Evolutionary conservation across 2,329 filamentous ascomycete species (phyloP).

Genomic region (Paraphoma chrysanthemicola): DNA sequence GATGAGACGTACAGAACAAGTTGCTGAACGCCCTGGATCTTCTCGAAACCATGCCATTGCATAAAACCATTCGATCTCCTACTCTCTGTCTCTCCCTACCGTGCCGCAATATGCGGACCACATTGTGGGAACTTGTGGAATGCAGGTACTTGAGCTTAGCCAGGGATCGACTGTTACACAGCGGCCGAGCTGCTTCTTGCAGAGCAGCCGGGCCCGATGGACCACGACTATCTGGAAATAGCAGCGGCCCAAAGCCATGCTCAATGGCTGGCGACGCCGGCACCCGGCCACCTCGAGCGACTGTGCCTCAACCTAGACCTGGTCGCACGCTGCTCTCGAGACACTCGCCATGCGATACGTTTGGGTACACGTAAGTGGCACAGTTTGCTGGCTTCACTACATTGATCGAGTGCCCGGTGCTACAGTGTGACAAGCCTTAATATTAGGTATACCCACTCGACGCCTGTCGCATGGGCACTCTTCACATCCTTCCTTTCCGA

Average conservation of each 20-base stretch:
- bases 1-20: too few relatives aligned
- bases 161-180: constrained; percentile 4
- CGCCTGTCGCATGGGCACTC: neutral
- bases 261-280: neutral
- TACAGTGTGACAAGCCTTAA: constrained; percentile 25
- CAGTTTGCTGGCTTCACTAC: constrained; percentile 11
- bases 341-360: constrained; percentile 8
- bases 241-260: neutral
- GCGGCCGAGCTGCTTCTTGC: neutral
- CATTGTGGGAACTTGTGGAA: constrained; percentile 3
- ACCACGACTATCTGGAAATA: constrained; percentile 1
- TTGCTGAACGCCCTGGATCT: too few relatives aligned
- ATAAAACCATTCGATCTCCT: neutral
- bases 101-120: neutral
- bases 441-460: constrained; percentile 7
- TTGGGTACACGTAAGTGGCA: constrained; percentile 18
- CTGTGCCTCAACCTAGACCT: constrained; percentile 6
- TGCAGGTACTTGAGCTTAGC: constrained; percentile 2
- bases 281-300: neutral
- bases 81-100: constrained; percentile 1
- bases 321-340: constrained; percentile 2
- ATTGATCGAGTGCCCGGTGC: constrained; percentile 18
- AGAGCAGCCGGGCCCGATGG: neutral
- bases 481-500: neutral
- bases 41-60: neutral